Evolutionary conservation across 208 protist species (phyloP), one percentile per base, ranked within the genome.

Genomic region (Blastocrithidia nonstop): DNA sequence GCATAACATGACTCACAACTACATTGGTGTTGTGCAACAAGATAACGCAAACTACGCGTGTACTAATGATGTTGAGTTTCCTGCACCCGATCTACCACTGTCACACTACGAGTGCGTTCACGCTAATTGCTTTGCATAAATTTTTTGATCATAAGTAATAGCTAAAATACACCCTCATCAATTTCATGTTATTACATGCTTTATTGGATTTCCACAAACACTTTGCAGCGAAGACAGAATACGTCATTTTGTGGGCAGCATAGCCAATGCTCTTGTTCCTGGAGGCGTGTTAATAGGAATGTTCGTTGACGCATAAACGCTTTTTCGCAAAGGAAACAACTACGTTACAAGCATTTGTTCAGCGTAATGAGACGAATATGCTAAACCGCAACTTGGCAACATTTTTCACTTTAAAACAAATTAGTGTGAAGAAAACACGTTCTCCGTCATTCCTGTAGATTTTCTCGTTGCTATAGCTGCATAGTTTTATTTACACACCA

Each of bases 171-270:
- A 91, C 46, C 71, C 82, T 6, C 45, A 62, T 4, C 82, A 87
- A 61, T 91, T 91, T 62, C 82, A 91, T 39, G 44, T 66, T 6
- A 70, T 91, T 36, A 74, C 68, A 6, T 83, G 63, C 27, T 91
- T 91, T 57, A 36, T 66, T 41, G 82, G 74, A 0, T 38, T 91
- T 17, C 71, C 87, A 50, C 71, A 85, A 40, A 75, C 71, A 3
- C 88, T 91, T 50, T 48, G 33, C 7, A 71, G 50, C 37, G 82
- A 88, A 47, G 45, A 57, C 26, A 68, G 59, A 35, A 71, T 67
- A 24, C 67, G 71, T 8, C 65, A 72, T 44, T 73, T 87, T 49
- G 21, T 91, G 15, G 70, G 61, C 9, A 76, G 74, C 49, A 62
- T 91, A 21, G 70, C 74, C 3, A 87, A 87, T 44, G 77, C 82